phyloP scores from a whole-genome alignment of 2,329 filamentous ascomycete genomes.

The Pseudogymnoascus sp. region DNA sequence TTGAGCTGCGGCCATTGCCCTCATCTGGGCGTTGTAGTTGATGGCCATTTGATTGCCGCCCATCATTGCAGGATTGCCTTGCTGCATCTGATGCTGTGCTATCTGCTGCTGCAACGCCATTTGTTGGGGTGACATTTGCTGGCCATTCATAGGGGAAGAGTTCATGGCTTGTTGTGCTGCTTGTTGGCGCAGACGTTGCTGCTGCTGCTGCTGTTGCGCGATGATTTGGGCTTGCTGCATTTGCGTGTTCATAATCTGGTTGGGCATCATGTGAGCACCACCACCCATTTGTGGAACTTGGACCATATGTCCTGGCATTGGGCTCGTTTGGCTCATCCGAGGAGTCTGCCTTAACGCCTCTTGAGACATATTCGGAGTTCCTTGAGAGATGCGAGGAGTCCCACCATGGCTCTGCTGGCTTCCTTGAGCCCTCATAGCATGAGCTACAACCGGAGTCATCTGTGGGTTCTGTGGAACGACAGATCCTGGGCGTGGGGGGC shows the following conservation, averaged over 20 bases:
- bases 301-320: slow-evolving; percentile 50
- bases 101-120: slow-evolving; percentile 35
- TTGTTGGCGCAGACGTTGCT: slow-evolving; percentile 28
- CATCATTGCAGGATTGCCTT: slow-evolving; percentile 18
- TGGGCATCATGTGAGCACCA: slow-evolving; percentile 44
- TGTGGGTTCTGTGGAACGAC: slow-evolving; percentile 48
- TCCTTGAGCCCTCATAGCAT: slow-evolving; percentile 54
- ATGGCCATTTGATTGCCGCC: slow-evolving; percentile 15
- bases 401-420: slow-evolving; percentile 59
- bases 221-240: slow-evolving; percentile 27
- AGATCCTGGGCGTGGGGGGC: slow-evolving; percentile 57
- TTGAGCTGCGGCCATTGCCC: slow-evolving; percentile 16
- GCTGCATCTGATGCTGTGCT: slow-evolving; percentile 24
- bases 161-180: slow-evolving; percentile 35
- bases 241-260: slow-evolving; percentile 23
- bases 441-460: slow-evolving; percentile 51
- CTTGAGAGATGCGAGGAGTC: slow-evolving; percentile 53
- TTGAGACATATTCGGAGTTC: slow-evolving; percentile 52
- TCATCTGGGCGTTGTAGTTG: slow-evolving; percentile 19
- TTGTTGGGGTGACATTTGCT: slow-evolving; percentile 25
- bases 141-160: slow-evolving; percentile 10
- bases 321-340: slow-evolving; percentile 54
- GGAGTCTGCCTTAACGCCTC: slow-evolving; percentile 41
- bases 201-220: slow-evolving; percentile 19
- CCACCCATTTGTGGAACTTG: slow-evolving; percentile 45